Evolutionary conservation across 129 eudicot genomes (phyloP), one percentile per base, ranked within the genome.

Genomic region (Rutidosis leptorrhynchoides): DNA sequence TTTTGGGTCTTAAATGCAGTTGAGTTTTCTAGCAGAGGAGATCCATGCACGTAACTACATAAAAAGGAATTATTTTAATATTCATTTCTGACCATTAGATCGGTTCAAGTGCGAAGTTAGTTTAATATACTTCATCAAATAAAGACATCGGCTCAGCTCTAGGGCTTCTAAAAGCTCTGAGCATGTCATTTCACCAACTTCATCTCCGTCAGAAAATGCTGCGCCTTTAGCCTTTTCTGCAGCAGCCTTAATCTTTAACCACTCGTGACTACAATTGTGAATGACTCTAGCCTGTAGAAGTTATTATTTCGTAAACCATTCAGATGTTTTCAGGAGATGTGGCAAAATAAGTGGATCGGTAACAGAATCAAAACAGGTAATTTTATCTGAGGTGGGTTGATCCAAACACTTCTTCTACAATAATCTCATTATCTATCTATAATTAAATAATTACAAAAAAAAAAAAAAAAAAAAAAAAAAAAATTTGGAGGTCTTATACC

Each of bases 121-220:
- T 75, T 10, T 22, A 40, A 51, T 78, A 17, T 70, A 94, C 97
- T 84, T 93, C 99, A 89, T 89, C 70, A 94, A 76, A 49, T 82
- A 68, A 64, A 94, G 88, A 76, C 99, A 94, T 61, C 99, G 87
- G 65, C 99, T 94, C 62, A 94, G 85, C 74, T 94, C 99, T 78
- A 94, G 93, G 75, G 99, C 99, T 89, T 94, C 99, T 66, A 94
- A 76, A 81, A 94, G 96, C 69, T 89, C 99, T 27, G 95, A 89
- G 74, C 99, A 94, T 20, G 99, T 94, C 68, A 89, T 72, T 64
- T 94, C 99, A 70, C 90, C 95, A 77, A 86, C 88, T 84, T 94
- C 96, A 75, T 94, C 99, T 64, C 86, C 83, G 46, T 84, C 99
- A 73, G 78, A 69, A 54, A 64, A 68, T 52, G 96, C 95, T 10